Percentiles rank a stretch among this genome's conserved stretches.
Conservation (phyloP, 768 basidiomycete species). For the Tubosaeta brunneosetosa region DNA sequence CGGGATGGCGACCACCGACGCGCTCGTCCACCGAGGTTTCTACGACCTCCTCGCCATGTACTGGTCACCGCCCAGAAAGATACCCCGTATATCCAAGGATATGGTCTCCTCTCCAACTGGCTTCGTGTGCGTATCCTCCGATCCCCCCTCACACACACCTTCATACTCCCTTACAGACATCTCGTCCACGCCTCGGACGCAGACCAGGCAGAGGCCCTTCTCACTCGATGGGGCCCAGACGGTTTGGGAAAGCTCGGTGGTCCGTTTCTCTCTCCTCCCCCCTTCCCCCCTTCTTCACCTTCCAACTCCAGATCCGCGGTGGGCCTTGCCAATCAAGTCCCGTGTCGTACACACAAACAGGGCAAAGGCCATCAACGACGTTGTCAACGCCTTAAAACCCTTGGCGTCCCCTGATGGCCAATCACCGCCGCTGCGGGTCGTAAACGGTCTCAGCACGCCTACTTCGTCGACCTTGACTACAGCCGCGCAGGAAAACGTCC, state of each 20-base stretch:
- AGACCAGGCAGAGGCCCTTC: conserved; percentile 81
- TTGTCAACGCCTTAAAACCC: conserved; percentile 65
- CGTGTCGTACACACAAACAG: conserved; percentile 62
- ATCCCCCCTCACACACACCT: neutral
- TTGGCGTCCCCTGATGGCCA: conserved; percentile 41
- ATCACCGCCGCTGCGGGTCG: conserved; percentile 62
- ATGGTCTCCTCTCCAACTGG: conserved; percentile 82
- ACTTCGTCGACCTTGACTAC: conserved; percentile 73
- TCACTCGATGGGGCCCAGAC: conserved; percentile 86
- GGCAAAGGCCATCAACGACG: conserved; percentile 71
- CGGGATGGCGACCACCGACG: conserved; percentile 17
- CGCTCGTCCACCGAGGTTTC: conserved; percentile 75
- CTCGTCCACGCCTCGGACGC: conserved; percentile 88
- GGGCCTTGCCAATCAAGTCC: conserved; percentile 86
- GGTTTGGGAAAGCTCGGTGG: conserved; percentile 85
- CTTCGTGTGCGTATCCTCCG: conserved; percentile 65
- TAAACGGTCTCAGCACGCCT: conserved; percentile 70
- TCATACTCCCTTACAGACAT: conserved; percentile 47
- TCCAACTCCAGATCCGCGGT: conserved; percentile 64
- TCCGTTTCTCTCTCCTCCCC: conserved; percentile 33
- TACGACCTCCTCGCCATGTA: conserved; percentile 75
- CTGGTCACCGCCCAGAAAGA: conserved; percentile 53
- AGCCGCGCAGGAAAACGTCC: conserved; percentile 67
- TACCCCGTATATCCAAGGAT: conserved; percentile 74
- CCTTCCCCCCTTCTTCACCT: conserved; percentile 20